phyloP scores from a whole-genome alignment of 2,329 filamentous ascomycete species.

The Alternaria sp. region DNA sequence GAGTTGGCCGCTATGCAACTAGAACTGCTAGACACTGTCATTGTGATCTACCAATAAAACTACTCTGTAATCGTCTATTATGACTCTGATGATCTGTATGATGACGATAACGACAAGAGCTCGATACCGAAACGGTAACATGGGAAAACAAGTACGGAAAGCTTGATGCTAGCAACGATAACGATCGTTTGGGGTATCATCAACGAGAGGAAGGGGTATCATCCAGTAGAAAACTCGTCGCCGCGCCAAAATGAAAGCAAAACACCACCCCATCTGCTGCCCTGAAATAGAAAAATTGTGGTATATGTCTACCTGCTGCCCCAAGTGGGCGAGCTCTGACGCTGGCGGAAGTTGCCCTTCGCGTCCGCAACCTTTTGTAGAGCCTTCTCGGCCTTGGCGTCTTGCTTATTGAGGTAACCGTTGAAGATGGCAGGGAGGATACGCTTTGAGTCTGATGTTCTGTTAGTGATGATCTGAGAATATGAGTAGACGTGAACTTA shows the following conservation, averaged over 20 bases:
- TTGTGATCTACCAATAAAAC: conserved; percentile 5
- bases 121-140: neutral
- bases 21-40: conserved; percentile 13
- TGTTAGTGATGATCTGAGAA: conserved; percentile 19
- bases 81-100: neutral
- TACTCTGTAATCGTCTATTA: neutral
- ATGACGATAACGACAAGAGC: neutral
- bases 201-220: conserved; percentile 38
- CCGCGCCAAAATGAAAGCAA: conserved; percentile 8
- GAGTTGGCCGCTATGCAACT: conserved; percentile 16
- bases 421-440: conserved; percentile 46
- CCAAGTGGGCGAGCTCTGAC: conserved; percentile 46
- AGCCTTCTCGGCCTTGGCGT: conserved; percentile 43
- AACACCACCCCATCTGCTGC: conserved; percentile 16
- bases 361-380: conserved; percentile 48
- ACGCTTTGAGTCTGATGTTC: conserved; percentile 38
- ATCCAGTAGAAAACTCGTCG: conserved; percentile 27
- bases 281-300: neutral
- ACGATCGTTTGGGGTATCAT: conserved; percentile 38
- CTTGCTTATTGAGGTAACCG: conserved; percentile 43
- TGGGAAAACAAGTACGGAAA: conserved; percentile 1
- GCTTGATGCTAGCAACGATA: conserved; percentile 24
- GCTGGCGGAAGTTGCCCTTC: conserved; percentile 49
- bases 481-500: conserved; percentile 49
- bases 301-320: conserved; percentile 39